These are phyloP conservation scores for Keqinozyma sinolaborantium DNA, from an alignment of 1,139 yeast genomes.

Conservation along the genomic window DNA sequence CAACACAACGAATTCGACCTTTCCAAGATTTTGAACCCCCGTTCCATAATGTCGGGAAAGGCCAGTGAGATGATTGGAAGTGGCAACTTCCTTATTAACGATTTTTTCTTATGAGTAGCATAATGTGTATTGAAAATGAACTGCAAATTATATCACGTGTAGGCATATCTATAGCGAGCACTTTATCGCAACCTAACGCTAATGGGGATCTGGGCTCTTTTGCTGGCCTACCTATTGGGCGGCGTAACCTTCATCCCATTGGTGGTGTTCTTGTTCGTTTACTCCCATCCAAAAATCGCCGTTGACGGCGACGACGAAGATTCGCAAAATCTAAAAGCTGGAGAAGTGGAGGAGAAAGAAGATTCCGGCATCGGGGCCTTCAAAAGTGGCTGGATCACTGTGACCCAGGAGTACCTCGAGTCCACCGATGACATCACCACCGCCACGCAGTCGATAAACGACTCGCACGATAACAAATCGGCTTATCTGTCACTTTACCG, in stretches of 20 bases:
- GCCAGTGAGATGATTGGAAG: slow-evolving; percentile 56
- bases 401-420: slow-evolving; percentile 71
- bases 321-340: slow-evolving; percentile 45
- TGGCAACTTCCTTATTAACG: slow-evolving; percentile 46
- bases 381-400: slow-evolving; percentile 78
- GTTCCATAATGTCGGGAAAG: slow-evolving; percentile 46
- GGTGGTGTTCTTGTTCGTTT: slow-evolving; percentile 32
- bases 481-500: slow-evolving; percentile 62
- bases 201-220: slow-evolving; percentile 1
- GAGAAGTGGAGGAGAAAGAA: slow-evolving; percentile 56
- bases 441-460: slow-evolving; percentile 33
- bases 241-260: slow-evolving; percentile 78
- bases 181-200: background rate
- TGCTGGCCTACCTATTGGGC: slow-evolving; percentile 53
- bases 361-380: slow-evolving; percentile 63
- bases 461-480: slow-evolving; percentile 42
- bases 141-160: no score
- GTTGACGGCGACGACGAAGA: slow-evolving; percentile 14
- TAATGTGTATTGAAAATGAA: no score
- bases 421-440: slow-evolving; percentile 34
- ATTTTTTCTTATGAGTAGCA: slow-evolving; percentile 35
- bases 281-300: slow-evolving; percentile 26
- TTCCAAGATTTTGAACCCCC: slow-evolving; percentile 37
- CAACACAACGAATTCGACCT: slow-evolving; percentile 21
- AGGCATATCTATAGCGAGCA: no score